Base-by-base conservation (phyloP, 306 rosid species). In the Rubus idaeus region DNA sequence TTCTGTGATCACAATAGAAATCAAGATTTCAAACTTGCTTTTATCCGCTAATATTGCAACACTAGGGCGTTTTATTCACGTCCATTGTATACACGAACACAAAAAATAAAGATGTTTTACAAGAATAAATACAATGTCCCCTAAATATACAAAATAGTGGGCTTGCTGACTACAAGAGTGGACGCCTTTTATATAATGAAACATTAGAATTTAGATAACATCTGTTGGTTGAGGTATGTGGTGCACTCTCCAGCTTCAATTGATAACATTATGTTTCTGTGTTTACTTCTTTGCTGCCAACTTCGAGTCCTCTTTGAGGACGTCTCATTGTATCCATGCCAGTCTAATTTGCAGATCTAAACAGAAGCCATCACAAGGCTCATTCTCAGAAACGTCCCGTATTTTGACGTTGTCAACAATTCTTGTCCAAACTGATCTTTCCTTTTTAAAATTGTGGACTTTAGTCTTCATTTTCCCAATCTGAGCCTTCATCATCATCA, bases 401-500 rank as follows among this genome's bases (percentile, higher is more conserved):
- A 39, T 53, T 20, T 35, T 2, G 14, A 37, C 2, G n/a, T 50
- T 9, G 37, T 17, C 66, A 17, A 10, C 30, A 41, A 35, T 68
- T 40, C 50, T 68, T 39, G 75, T 60, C 67, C 18, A 61, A 14
- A 39, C 26, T 62, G 58, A 52, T 44, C 77, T 5, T 30, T 30
- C 74, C 74, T 10, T 68, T 60, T 52, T 52, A 30, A 70, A 71
- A 44, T 58, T 68, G 35, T 8, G 18, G 60, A 35, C 6, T 41
- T 45, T 40, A 72, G 12, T 68, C 84, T 45, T 80, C 79, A 41
- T 80, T 35, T 16, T 75, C 75, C 69, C 69, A 57, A 30, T 68
- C 80, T 46, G 23, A 6, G 68, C 71, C 74, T 58, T 83, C 88
- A 40, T 63, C 61, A 20, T 80, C 71, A 5, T 30, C 80, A 56